Base-by-base conservation (phyloP, 768 basidiomycete genomes). In the Boletellus ananas region DNA sequence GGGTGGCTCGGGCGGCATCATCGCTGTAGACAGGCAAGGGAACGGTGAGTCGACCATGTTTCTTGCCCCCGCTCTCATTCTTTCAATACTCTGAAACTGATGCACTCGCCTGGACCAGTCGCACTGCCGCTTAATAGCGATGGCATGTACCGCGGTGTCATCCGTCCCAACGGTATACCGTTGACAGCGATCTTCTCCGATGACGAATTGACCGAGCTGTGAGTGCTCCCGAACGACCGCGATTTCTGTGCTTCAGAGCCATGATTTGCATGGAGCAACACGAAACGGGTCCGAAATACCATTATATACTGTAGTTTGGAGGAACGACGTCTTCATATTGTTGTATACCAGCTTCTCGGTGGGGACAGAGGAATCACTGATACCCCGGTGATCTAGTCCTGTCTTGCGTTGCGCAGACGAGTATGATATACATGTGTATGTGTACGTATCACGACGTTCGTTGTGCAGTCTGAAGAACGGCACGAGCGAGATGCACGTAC, bases 61-160 rank as follows among this genome's bases (percentile, higher is more conserved):
- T n/a, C 5, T 76, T n/a, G n/a, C n/a, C n/a, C n/a, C n/a, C n/a
- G n/a, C n/a, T n/a, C n/a, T n/a, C n/a, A n/a, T n/a, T n/a, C 61
- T 2, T 12, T n/a, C 7, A 34, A 11, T 8, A 40, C 17, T 39
- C 29, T 6, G 48, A 43, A 40, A 39, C 29, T 56, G 25, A 51
- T 23, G 17, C 12, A 14, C 2, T 36, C 4, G 10, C 39, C 33
- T 34, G 27, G 25, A 34, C 35, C 54, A 89, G 88, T 90, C 38
- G 72, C 85, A 1, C 79, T 87, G 72, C 80, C 86, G 6, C 63
- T 91, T 54, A 91, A 90, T 63, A 87, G 82, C 58, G 71, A 76
- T 17, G 87, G 90, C 8, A 92, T 92, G 90, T 91, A 90, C 62
- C 78, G 90, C 25, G 90, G 90, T 6, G 74, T 90, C 14, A 81